These are phyloP conservation scores for Eucalyptus regnans DNA, from an alignment of 345 rosid genomes.

Conservation along the genomic window DNA sequence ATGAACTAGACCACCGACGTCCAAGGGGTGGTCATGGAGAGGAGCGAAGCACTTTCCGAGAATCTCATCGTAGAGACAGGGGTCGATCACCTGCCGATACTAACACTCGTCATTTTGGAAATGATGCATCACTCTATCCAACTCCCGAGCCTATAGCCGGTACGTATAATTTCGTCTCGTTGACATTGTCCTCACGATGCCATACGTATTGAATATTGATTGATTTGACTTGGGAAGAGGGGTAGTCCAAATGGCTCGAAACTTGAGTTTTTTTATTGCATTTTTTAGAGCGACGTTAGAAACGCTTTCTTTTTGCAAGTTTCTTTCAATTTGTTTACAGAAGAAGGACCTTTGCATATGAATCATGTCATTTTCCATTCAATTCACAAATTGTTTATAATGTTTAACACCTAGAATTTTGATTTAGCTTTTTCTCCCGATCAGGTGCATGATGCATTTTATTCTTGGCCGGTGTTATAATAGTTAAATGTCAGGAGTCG, in stretches of 20 bases:
- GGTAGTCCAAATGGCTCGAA: neutral
- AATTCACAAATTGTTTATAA: too few relatives aligned
- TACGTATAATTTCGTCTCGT: neutral
- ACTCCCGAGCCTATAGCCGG: neutral
- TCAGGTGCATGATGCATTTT: neutral
- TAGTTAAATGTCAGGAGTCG: neutral
- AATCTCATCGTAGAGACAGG: neutral
- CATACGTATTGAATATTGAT: too few relatives aligned
- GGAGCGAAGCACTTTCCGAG: rapidly evolving
- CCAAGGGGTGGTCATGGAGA: neutral
- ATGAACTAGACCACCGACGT: neutral
- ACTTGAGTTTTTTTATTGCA: neutral
- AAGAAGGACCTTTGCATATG: neutral
- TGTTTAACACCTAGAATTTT: rapidly evolving
- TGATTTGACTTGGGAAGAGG: neutral
- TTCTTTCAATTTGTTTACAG: neutral
- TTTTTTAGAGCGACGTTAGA: neutral
- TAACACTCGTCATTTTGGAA: neutral
- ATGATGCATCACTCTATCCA: neutral
- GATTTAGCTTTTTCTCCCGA: neutral
- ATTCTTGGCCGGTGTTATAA: neutral
- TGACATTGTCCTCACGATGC: neutral
- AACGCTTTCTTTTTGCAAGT: neutral
- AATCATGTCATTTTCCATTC: neutral
- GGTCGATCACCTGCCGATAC: neutral